Base-by-base conservation (phyloP, 257 asterid species). In the Fraxinus anomala region DNA sequence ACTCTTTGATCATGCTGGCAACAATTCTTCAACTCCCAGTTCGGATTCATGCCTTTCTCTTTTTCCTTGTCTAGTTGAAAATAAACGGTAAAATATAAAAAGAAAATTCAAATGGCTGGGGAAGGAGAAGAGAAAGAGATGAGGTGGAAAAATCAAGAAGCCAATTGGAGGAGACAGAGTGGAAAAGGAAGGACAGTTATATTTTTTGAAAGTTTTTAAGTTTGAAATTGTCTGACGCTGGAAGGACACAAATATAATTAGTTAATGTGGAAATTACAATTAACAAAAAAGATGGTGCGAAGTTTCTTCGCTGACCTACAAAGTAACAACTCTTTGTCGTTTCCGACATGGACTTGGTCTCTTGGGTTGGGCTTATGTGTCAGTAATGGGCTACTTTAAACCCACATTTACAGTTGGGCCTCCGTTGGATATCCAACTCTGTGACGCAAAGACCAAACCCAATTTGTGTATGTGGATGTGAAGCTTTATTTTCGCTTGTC, bases 1-100 rank as follows among this genome's bases (percentile, higher is more conserved):
- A 49, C 75, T 36, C 56, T 79, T 51, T 88, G 89, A 5, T 85
- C 87, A 31, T 47, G 84, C 68, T 85, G 80, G 36, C 91, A 85
- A 30, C 88, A 88, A 72, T 78, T 68, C 86, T 54, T 77, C 59
- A 88, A 79, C 84, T 88, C 91, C 89, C 89, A 88, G 63, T 88
- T 85, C 72, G 83, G 84, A 44, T 74, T 71, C 86, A 83, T 81
- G 39, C 47, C 72, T 63, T 33, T 59, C 78, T 74, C 77, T 47
- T 3, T 73, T 30, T 36, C 49, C 5, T 37, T 8, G 17, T 49
- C 63, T 0, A 28, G 30, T 30, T 30, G 31, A 1, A 1, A 30
- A 30, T 28, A 28, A 28, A 28, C 30, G 30, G 1, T 28, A 28
- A 28, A 28, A 28, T 0, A 28, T 0, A 28, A 28, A 28, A 1